Conservation (phyloP, 2,329 filamentous ascomycete species). For the Teratosphaeria pseudoeucalypti region DNA sequence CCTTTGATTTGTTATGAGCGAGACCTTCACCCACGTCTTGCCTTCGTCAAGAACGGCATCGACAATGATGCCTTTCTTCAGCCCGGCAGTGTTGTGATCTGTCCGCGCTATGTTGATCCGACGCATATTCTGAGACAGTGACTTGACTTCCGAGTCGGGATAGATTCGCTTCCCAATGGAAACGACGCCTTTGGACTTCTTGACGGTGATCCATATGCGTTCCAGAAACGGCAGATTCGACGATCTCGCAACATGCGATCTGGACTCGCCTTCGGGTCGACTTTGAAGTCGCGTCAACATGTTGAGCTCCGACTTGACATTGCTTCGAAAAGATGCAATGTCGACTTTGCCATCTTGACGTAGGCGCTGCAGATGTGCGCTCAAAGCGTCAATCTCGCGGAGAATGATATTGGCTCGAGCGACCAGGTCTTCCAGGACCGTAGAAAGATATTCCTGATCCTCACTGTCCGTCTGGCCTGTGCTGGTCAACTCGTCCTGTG, state of each 20-base stretch:
- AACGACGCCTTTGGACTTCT: slow-evolving; percentile 45
- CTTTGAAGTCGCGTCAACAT: slow-evolving; percentile 21
- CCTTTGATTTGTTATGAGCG: slow-evolving; percentile 52
- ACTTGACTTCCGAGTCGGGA: slow-evolving; percentile 35
- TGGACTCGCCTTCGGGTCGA: slow-evolving; percentile 15
- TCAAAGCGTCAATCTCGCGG: slow-evolving; percentile 33
- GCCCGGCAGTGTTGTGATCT: slow-evolving; percentile 5
- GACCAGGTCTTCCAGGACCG: slow-evolving; percentile 10
- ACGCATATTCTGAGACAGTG: slow-evolving; percentile 14
- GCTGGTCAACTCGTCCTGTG: background rate
- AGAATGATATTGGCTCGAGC: slow-evolving; percentile 28
- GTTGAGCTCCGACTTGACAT: slow-evolving; percentile 24
- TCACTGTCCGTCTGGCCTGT: background rate
- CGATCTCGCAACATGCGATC: slow-evolving; percentile 48
- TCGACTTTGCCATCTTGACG: slow-evolving; percentile 28
- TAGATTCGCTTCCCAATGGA: slow-evolving; percentile 49
- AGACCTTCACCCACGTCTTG: slow-evolving; percentile 58
- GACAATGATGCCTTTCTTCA: slow-evolving; percentile 32
- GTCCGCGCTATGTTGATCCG: slow-evolving; percentile 18
- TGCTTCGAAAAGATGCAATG: slow-evolving; percentile 23
- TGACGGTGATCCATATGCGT: slow-evolving; percentile 53
- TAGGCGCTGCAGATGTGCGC: slow-evolving; percentile 23
- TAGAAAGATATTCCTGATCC: background rate
- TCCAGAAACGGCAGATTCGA: slow-evolving; percentile 58
- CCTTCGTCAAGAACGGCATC: slow-evolving; percentile 56